A percentile compares a stretch with the other conserved stretches of the same genome.
phyloP scores from a whole-genome alignment of 78 protist species.

The Protostelium mycophagum region DNA sequence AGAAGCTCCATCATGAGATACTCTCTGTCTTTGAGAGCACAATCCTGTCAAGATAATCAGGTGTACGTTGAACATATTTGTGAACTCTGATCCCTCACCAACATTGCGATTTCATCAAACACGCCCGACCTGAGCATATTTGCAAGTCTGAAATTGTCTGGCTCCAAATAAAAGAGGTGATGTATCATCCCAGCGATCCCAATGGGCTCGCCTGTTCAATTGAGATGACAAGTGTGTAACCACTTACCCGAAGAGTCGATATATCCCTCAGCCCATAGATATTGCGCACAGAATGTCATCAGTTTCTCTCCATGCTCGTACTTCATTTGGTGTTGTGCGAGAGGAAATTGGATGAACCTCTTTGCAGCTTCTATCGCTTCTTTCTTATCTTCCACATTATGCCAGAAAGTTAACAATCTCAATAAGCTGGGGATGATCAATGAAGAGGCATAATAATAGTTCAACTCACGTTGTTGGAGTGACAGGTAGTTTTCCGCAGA shows the following conservation, averaged over 20 bases:
- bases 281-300: too few relatives aligned
- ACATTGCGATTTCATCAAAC: conserved; percentile 8
- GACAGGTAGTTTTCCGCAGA: conserved; percentile 9
- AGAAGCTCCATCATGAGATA: too few relatives aligned
- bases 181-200: conserved; percentile 13
- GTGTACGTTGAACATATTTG: too few relatives aligned
- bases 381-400: neutral
- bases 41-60: too few relatives aligned
- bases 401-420: too few relatives aligned
- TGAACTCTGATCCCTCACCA: too few relatives aligned
- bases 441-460: conserved; percentile 4
- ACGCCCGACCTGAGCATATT: conserved; percentile 4
- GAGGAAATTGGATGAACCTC: too few relatives aligned
- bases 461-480: conserved; percentile 20
- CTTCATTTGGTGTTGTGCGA: too few relatives aligned
- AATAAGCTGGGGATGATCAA: neutral
- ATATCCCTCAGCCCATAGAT: too few relatives aligned
- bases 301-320: too few relatives aligned
- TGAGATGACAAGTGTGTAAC: neutral
- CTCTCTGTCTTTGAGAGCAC: too few relatives aligned
- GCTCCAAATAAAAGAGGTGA: conserved; percentile 33
- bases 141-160: conserved; percentile 22
- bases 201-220: neutral
- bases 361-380: neutral
- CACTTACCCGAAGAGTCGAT: conserved; percentile 17